Percentiles rank a stretch among this genome's conserved stretches.
Conservation (phyloP, 2,329 filamentous ascomycete species). For the Didymella glomerata region DNA sequence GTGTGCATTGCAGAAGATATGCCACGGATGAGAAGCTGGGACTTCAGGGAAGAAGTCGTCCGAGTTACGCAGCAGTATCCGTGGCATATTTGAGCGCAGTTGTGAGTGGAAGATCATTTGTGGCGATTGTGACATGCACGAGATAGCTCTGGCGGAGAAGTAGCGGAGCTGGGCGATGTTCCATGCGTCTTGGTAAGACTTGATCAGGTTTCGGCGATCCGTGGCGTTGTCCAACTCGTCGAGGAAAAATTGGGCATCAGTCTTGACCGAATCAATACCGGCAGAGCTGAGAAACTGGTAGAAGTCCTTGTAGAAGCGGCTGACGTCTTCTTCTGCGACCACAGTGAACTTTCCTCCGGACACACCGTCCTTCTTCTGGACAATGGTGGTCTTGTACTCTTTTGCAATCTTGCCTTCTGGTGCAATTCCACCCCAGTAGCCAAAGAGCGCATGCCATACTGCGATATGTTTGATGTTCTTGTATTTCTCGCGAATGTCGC, state of each 20-base stretch:
- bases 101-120: slow-evolving; percentile 87
- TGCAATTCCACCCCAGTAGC: slow-evolving; percentile 78
- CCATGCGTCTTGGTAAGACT: slow-evolving; percentile 87
- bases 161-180: slow-evolving; percentile 77
- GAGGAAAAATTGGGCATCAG: slow-evolving; percentile 89
- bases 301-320: slow-evolving; percentile 86
- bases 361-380: slow-evolving; percentile 64
- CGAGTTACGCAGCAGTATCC: slow-evolving; percentile 82
- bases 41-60: slow-evolving; percentile 91
- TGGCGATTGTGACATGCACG: slow-evolving; percentile 93
- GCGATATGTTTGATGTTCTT: slow-evolving; percentile 82
- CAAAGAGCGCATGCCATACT: slow-evolving; percentile 86
- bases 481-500: slow-evolving; percentile 72
- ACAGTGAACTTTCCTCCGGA: slow-evolving; percentile 74
- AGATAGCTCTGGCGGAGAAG: slow-evolving; percentile 80
- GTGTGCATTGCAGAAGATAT: slow-evolving; percentile 93
- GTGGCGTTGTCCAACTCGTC: slow-evolving; percentile 76
- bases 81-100: slow-evolving; percentile 76
- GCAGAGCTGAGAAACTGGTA: slow-evolving; percentile 78
- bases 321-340: slow-evolving; percentile 76
- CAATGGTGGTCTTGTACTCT: slow-evolving; percentile 75
- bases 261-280: slow-evolving; percentile 89
- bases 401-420: slow-evolving; percentile 76
- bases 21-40: slow-evolving; percentile 86
- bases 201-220: slow-evolving; percentile 75